Conservation (phyloP, 495 filamentous ascomycete species). For the Hyaloscypha finlandica region DNA sequence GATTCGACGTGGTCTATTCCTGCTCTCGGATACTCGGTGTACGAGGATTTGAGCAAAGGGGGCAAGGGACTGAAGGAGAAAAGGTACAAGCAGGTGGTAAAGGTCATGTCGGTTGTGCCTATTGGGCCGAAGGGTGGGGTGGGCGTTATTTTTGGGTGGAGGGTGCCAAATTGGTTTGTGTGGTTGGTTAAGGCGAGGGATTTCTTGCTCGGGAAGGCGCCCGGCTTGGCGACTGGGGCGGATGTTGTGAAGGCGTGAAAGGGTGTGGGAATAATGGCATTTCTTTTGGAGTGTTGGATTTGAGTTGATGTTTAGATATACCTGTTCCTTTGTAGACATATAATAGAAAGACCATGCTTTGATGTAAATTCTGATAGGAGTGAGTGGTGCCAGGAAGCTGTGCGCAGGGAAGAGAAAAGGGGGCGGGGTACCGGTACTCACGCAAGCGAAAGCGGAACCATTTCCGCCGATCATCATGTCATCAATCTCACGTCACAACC, state of each 20-base stretch:
- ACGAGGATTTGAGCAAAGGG: conserved; percentile 35
- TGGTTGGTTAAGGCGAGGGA: conserved; percentile 58
- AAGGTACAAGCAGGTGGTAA: conserved; percentile 45
- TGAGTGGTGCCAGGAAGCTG: too few relatives aligned
- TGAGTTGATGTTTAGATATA: too few relatives aligned
- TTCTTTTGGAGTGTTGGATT: too few relatives aligned
- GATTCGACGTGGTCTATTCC: conserved; percentile 34
- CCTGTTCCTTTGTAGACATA: too few relatives aligned
- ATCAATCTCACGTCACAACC: background rate
- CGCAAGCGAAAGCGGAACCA: background rate
- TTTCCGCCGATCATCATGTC: background rate
- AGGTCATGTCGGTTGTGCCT: conserved; percentile 38
- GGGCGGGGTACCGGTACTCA: too few relatives aligned
- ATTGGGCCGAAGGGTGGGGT: conserved; percentile 53
- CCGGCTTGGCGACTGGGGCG: background rate
- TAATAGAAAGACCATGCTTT: too few relatives aligned
- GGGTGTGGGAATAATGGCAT: too few relatives aligned
- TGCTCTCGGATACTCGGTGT: conserved; percentile 37
- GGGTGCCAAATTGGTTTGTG: conserved; percentile 55
- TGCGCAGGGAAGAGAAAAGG: too few relatives aligned
- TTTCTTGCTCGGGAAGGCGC: conserved; percentile 53
- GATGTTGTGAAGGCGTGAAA: background rate
- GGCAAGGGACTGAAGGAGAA: conserved; percentile 41
- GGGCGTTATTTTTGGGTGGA: conserved; percentile 54
- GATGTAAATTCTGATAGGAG: too few relatives aligned